Evolutionary conservation across 2,329 filamentous ascomycete genomes (phyloP), one percentile per base, ranked within the genome.

Genomic region (Colletotrichum liriopes): DNA sequence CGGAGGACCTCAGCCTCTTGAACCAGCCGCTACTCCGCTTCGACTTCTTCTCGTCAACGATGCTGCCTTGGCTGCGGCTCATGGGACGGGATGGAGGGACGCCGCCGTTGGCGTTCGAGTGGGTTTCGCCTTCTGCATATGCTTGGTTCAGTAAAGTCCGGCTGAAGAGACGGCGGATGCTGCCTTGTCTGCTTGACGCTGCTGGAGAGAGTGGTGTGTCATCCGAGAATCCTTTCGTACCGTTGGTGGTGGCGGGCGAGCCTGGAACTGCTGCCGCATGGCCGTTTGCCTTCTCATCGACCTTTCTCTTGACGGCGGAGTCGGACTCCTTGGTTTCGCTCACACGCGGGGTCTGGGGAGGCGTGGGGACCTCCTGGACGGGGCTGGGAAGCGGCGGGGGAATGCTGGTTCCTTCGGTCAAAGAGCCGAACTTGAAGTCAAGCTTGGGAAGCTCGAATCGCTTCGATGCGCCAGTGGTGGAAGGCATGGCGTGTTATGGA

Each of bases 361-460:
- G 85, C 67, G 84, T 83, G 55, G 83, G 83, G 51, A 84, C 82
- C 78, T 88, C 86, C 75, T 84, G 81, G 65, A 86, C 80, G 58
- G 89, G 89, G 59, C 88, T 90, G 23, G 88, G 88, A 58, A 83
- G 83, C 32, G 89, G 89, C 39, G 89, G 87, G 54, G 89, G 89
- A 75, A 91, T 91, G 77, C 89, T 78, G 78, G 89, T 91, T 65
- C 89, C 89, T 51, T 91, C 89, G 54, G 89, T 91, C 77, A 91
- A 82, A 58, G 86, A 89, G 71, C 86, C 84, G 76, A 90, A 90
- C 75, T 89, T 86, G 81, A 91, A 85, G 74, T 91, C 83, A 73
- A 91, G 84, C 58, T 84, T 86, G 11, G 89, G 89, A 70, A 91
- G 85, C 81, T 90, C 87, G 74, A 91, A 91, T 76, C 83, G 84